Evolutionary conservation across 2,329 filamentous ascomycete genomes (phyloP).

Genomic region (Sporothrix inflata): DNA sequence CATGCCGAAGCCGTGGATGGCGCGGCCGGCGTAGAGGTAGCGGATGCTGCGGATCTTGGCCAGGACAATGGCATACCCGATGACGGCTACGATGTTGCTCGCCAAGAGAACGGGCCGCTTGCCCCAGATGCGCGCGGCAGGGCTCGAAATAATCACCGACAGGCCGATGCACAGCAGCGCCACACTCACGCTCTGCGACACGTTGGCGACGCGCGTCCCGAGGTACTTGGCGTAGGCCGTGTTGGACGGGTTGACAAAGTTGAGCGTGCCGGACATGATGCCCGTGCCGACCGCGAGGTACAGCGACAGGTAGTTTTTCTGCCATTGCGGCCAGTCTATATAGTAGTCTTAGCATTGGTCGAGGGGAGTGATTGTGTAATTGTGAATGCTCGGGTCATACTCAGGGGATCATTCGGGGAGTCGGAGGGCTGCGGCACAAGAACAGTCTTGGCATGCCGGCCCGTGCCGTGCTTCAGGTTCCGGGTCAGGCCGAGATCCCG

Average conservation of each 20-base stretch:
- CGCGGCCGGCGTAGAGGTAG: slow-evolving; percentile 33
- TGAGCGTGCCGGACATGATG: slow-evolving; percentile 37
- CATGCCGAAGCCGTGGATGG: slow-evolving; percentile 38
- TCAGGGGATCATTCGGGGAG: slow-evolving; percentile 20
- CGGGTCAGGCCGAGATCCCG: background rate
- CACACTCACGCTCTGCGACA: slow-evolving; percentile 43
- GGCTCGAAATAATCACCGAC: slow-evolving; percentile 56
- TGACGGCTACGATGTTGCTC: slow-evolving; percentile 37
- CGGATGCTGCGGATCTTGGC: slow-evolving; percentile 31
- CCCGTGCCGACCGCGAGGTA: slow-evolving; percentile 45
- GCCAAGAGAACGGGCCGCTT: slow-evolving; percentile 43
- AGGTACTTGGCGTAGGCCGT: slow-evolving; percentile 37
- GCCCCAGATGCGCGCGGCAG: slow-evolving; percentile 39
- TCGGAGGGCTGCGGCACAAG: slow-evolving; percentile 20
- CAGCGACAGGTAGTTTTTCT: slow-evolving; percentile 46
- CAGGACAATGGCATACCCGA: slow-evolving; percentile 35
- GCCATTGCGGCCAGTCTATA: slow-evolving; percentile 31
- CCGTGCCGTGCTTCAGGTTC: slow-evolving; percentile 16
- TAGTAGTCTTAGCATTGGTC: too few species aligned
- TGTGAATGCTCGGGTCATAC: background rate
- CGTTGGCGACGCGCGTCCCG: slow-evolving; percentile 39
- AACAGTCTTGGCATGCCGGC: slow-evolving; percentile 2
- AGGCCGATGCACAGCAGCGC: slow-evolving; percentile 68
- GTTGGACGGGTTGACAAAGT: slow-evolving; percentile 43
- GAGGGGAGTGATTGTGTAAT: too few species aligned